Percentiles rank a stretch among this genome's conserved stretches.
Conservation (phyloP, 345 rosid species). For the Mangifera indica region DNA sequence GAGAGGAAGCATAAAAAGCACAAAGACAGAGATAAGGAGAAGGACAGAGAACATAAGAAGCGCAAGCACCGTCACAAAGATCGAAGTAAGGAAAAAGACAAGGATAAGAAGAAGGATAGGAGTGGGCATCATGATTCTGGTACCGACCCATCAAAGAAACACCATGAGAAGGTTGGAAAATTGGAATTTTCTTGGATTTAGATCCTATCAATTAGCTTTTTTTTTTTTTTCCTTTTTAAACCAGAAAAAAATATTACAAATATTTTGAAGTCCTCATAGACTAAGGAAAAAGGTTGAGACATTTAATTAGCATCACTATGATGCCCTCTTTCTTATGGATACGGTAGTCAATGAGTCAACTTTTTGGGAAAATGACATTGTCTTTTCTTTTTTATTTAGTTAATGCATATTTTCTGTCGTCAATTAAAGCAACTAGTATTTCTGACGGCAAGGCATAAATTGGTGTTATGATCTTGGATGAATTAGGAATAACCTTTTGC, state of each 20-base stretch:
- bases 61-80: slow-evolving; percentile 86
- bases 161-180: slow-evolving; percentile 76
- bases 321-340: not conserved
- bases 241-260: not conserved
- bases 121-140: slow-evolving; percentile 78
- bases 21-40: slow-evolving; percentile 81
- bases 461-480: not conserved
- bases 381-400: not conserved
- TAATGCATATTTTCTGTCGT: not conserved
- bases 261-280: not conserved
- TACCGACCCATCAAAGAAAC: slow-evolving; percentile 74
- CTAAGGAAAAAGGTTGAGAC: slow-evolving; percentile 1
- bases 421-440: not conserved
- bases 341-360: not conserved
- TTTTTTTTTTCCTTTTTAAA: too few relatives aligned
- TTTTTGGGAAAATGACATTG: not conserved
- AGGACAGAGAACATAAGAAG: slow-evolving; percentile 90
- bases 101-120: slow-evolving; percentile 78
- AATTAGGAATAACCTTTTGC: not conserved
- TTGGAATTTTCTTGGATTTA: slow-evolving; percentile 16
- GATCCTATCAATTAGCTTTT: not conserved
- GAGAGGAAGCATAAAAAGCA: slow-evolving; percentile 91
- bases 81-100: slow-evolving; percentile 77
- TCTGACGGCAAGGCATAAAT: not conserved
- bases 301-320: not conserved